Evolutionary conservation across 148 eudicot species (phyloP), one percentile per base, ranked within the genome.

Genomic region (Nyssa sinensis): DNA sequence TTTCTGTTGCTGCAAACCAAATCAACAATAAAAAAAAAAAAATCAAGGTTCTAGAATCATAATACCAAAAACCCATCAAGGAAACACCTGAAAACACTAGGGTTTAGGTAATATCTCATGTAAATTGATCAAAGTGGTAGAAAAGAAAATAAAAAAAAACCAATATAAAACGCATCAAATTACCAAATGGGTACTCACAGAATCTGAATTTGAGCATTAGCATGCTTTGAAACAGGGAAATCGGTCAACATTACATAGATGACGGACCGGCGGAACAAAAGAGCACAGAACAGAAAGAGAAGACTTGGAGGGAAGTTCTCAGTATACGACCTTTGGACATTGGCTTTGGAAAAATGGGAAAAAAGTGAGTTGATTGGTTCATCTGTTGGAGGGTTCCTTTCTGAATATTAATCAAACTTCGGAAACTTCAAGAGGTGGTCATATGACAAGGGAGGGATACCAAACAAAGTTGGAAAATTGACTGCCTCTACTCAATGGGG

Each of bases 1-100:
- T 72, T 5, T 60, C 74, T 25, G 53, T 16, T 71, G 64, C 64
- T 19, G 66, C 30, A 51, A 61, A 61, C 23, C 51, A 71, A 58
- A 57, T 57, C 64, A 0, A 19, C 12, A 11, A 19, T 44, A 55
- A 33, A 70, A 35, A 17, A 29, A 3, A 47, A 11, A 16, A 13
- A 28, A 27, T 33, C 73, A 31, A 21, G 14, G 39, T 68, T 19
- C 17, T 21, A 32, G 19, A 23, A 29, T 13, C 27, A 69, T 4
- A 2, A 70, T 16, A 23, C 21, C 30, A 70, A 57, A n/a, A 24
- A 58, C 65, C 65, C 74, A 7, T 25, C 30, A 59, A 3, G 8
- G n/a, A 58, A 58, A 34, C 51, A 21, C 65, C 74, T 25, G 23
- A 58, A 71, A 31, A 58, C 31, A 34, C 51, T 59, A 24, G 53